These are phyloP conservation scores for Eucalyptus pauciflora DNA, from an alignment of 345 rosid genomes.

Conservation along the genomic window DNA sequence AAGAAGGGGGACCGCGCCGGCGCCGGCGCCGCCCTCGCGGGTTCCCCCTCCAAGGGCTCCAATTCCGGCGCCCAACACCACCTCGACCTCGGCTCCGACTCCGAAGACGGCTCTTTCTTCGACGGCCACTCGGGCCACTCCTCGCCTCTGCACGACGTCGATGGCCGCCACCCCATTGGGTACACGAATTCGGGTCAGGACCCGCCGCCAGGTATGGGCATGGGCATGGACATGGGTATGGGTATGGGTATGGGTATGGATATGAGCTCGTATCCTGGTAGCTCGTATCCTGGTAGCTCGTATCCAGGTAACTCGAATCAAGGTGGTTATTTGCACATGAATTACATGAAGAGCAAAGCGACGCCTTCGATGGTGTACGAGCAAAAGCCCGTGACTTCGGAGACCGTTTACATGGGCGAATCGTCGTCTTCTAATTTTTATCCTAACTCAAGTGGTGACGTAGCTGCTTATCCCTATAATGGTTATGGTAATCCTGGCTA, in stretches of 20 bases:
- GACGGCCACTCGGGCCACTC: not conserved
- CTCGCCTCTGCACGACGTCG: slow-evolving; percentile 38
- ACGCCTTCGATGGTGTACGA: slow-evolving; percentile 48
- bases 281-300: too few species aligned
- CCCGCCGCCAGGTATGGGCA: not conserved
- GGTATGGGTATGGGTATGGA: not conserved
- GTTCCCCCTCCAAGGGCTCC: slow-evolving; percentile 9
- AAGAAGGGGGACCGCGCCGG: slow-evolving; percentile 20
- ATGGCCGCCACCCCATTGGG: not conserved
- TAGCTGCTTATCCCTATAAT: slow-evolving; percentile 1
- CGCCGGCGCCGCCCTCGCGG: slow-evolving; percentile 3
- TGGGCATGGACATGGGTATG: not conserved
- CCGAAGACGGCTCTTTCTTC: slow-evolving; percentile 31
- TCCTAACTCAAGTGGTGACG: slow-evolving; percentile 4
- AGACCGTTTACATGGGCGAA: slow-evolving; percentile 49
- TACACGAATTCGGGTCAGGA: slow-evolving; percentile 1
- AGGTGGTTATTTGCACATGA: slow-evolving; percentile 53
- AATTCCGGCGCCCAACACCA: slow-evolving; percentile 46
- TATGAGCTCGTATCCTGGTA: too few species aligned
- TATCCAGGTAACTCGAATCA: not conserved
- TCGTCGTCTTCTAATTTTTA: slow-evolving; percentile 39
- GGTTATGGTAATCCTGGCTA: not conserved
- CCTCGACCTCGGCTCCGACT: slow-evolving; percentile 41
- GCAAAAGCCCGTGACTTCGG: slow-evolving; percentile 48
- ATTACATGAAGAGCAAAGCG: slow-evolving; percentile 61